Conservation (phyloP, 2,329 filamentous ascomycete species). For the Ophiostoma triangulosporum region DNA sequence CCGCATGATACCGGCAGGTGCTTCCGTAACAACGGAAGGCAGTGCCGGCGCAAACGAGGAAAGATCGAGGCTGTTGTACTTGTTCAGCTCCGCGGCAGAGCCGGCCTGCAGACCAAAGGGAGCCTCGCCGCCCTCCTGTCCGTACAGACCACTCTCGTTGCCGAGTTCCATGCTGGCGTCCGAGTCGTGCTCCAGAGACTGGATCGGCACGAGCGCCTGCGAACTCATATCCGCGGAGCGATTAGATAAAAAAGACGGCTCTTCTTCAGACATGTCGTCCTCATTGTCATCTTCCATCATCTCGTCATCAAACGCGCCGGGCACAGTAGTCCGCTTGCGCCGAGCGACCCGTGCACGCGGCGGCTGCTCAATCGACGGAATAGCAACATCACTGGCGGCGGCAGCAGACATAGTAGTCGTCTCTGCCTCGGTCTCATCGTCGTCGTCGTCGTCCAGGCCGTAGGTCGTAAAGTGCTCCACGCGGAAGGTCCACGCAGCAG, state of each 20-base stretch:
- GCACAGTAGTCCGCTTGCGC: conserved; percentile 38
- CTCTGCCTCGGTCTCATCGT: conserved; percentile 55
- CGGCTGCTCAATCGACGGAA: conserved; percentile 21
- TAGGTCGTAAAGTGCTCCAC: conserved; percentile 98
- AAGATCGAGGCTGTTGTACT: conserved; percentile 22
- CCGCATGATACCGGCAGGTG: conserved; percentile 48
- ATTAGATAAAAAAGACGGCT: conserved; percentile 83
- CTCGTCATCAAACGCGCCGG: conserved; percentile 67
- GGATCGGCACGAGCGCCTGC: conserved; percentile 42
- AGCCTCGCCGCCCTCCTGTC: conserved; percentile 55
- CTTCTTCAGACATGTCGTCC: conserved; percentile 43
- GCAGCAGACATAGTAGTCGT: conserved; percentile 22
- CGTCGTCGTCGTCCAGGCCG: conserved; percentile 68
- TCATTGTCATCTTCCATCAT: conserved; percentile 42
- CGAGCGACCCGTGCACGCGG: conserved; percentile 40
- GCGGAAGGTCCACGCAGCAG: conserved; percentile 77
- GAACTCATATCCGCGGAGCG: conserved; percentile 69
- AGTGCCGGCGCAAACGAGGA: conserved; percentile 37
- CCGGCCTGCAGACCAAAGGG: conserved; percentile 61
- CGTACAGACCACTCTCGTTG: conserved; percentile 62
- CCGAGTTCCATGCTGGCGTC: conserved; percentile 59
- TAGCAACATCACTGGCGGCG: conserved; percentile 20
- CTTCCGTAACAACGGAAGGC: conserved; percentile 31
- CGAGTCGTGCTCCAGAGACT: conserved; percentile 41
- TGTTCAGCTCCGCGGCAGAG: conserved; percentile 58